Base-by-base conservation (phyloP, 345 rosid genomes). In the Citrus inodora region DNA sequence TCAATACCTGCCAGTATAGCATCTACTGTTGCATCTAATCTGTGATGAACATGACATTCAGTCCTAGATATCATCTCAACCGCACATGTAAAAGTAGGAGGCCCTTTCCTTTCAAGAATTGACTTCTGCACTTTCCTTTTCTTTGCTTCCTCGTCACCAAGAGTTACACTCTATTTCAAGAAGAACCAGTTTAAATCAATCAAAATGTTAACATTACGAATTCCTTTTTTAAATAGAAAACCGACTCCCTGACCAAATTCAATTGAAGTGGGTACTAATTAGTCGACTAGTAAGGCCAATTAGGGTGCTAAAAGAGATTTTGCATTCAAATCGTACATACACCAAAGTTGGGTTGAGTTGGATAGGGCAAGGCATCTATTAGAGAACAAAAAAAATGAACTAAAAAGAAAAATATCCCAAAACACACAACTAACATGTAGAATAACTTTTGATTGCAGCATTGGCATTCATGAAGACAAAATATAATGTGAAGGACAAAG, bases 121-220 rank as follows among this genome's bases (percentile, higher is more conserved):
- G 97, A 93, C 90, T 93, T 93, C 87, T 93, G 98, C 76, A 92
- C 95, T 87, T 92, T 95, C 88, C 98, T 89, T 82, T 89, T 91
- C 89, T 84, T 88, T 78, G 99, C 99, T 84, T 89, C 96, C 76
- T 93, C 97, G 61, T 95, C 98, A 63, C 98, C 99, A 71, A 93
- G 96, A 71, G 97, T 95, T 83, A 95, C 98, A 83, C 98, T 93
- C 98, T 95, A 87, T 16, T 35, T 70, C 64, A 73, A 80, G 46
- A 63, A 74, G 48, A 70, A 74, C 61, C 13, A 56, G 33, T 77
- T 64, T n/a, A 38, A 24, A 73, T 70, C 42, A 62, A 58, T 28
- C 17, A 67, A 10, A 46, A 75, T 13, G 37, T 16, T 58, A 53
- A 48, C 66, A 27, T 8, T 46, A 30, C 55, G 1, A 22, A 74